Evolutionary conservation across 148 eudicot genomes (phyloP), one percentile per base, ranked within the genome.

Genomic region (Amaranthus palmeri): DNA sequence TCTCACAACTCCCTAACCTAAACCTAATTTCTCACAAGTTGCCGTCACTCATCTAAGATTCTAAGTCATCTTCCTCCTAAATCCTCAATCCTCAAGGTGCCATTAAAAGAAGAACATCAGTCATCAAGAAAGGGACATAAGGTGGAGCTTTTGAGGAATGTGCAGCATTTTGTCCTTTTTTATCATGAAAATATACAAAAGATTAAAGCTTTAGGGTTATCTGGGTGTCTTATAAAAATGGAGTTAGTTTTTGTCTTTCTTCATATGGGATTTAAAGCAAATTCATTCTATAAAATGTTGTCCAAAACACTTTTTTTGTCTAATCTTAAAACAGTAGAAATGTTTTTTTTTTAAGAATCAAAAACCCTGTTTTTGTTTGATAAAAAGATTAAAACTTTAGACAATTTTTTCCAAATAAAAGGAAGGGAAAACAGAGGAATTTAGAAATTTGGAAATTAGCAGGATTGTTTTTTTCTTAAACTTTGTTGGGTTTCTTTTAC

Each of bases 181-280:
- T 78, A 69, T 54, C 75, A 73, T 74, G 56, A 77, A 81, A 78
- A 65, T 65, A 58, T 15, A 59, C 70, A 77, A 75, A 81, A 81
- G 78, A 70, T 46, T 68, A 10, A 14, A 54, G n/a, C 67, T 58
- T 74, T 47, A 79, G 70, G 78, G 59, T 79, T 79, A 69, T 59
- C 6, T 15, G 13, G 42, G 49, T 52, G 58, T 69, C 62, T 65
- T 74, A 68, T 57, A 70, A 70, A 79, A 66, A 79, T 70, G 78
- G 69, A 6, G 54, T 10, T 59, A 46, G 72, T 58, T 56, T 51
- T 63, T 64, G 69, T 64, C 17, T 67, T 67, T 25, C 36, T 17
- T 41, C 44, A 70, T 48, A 55, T 76, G 74, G 80, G 83, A 46
- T 76, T 78, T 62, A 76, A 74, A 78, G 77, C 51, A 66, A 72